A percentile compares a stretch with the other conserved stretches of the same genome.
phyloP scores from a whole-genome alignment of 164 flowering plant species.

The Brasenia schreberi region DNA sequence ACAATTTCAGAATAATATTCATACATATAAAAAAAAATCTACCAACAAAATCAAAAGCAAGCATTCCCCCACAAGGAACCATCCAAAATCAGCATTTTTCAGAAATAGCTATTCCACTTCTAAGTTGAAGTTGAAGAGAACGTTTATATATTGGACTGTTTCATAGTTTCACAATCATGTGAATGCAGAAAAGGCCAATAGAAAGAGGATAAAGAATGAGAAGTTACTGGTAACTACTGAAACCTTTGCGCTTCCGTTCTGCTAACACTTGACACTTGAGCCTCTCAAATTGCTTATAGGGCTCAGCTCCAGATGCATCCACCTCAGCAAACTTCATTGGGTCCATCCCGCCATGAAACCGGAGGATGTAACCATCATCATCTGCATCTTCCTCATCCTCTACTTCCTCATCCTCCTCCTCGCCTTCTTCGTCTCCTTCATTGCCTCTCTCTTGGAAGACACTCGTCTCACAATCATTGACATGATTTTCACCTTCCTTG shows the following conservation, averaged over 20 bases:
- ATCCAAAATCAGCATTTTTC: too few species aligned
- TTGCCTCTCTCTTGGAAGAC: neutral
- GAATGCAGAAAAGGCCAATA: neutral
- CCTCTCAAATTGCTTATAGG: constrained; percentile 44
- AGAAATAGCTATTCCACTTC: too few species aligned
- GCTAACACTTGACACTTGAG: constrained; percentile 57
- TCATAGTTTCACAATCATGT: neutral
- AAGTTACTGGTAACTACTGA: constrained; percentile 5
- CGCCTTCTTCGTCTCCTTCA: constrained; percentile 14
- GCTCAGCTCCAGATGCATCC: constrained; percentile 26
- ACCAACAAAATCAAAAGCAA: too few species aligned
- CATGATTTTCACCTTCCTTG: neutral
- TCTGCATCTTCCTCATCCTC: constrained; percentile 26
- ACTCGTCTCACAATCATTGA: neutral
- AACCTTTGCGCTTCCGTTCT: constrained; percentile 30
- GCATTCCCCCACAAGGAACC: too few species aligned
- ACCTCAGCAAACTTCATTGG: constrained; percentile 41
- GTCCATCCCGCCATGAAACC: constrained; percentile 36
- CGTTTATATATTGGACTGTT: neutral
- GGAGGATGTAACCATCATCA: constrained; percentile 21
- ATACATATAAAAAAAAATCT: too few species aligned
- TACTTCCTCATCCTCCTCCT: constrained; percentile 18
- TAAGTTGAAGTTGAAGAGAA: too few species aligned
- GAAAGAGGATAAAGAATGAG: neutral
- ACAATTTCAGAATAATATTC: too few species aligned